Conservation (phyloP, 108 stramenopile species). For the Skeletonema grethae region DNA sequence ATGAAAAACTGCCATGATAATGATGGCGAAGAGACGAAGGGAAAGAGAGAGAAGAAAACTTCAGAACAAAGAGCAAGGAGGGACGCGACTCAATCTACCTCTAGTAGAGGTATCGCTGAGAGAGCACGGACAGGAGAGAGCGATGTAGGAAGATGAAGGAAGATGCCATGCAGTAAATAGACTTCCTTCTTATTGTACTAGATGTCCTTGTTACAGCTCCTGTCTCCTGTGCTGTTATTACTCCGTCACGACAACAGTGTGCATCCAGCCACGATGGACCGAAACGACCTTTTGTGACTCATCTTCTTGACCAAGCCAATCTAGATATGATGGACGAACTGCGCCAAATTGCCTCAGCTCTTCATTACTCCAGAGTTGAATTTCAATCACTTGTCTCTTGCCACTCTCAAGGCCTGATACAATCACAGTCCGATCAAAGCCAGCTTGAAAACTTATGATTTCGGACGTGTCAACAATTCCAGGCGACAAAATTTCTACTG, state of each 20-base stretch:
- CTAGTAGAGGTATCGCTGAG: too few relatives aligned
- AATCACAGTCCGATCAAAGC: slow-evolving; percentile 81
- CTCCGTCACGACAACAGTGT: slow-evolving; percentile 73
- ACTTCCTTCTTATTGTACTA: too few relatives aligned
- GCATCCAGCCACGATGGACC: slow-evolving; percentile 85
- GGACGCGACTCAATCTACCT: too few relatives aligned
- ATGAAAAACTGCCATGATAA: background rate
- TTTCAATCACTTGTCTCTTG: slow-evolving; percentile 63
- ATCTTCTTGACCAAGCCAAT: slow-evolving; percentile 44
- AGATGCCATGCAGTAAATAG: too few relatives aligned
- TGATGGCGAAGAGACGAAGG: background rate
- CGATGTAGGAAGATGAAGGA: too few relatives aligned
- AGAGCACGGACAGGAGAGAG: too few relatives aligned
- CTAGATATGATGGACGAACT: slow-evolving; percentile 77
- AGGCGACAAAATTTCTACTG: slow-evolving; percentile 70
- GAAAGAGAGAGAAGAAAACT: background rate
- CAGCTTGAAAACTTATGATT: slow-evolving; percentile 71
- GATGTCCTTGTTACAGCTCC: too few relatives aligned
- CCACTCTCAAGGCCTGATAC: slow-evolving; percentile 50
- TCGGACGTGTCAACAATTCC: slow-evolving; percentile 57
- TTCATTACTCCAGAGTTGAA: slow-evolving; percentile 78
- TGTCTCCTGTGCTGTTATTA: background rate
- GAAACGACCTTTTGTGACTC: slow-evolving; percentile 40
- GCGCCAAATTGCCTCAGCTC: slow-evolving; percentile 66
- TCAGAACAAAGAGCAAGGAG: too few relatives aligned